Conservation (phyloP, 2,329 filamentous ascomycete species). For the Aspergillus terreus region DNA sequence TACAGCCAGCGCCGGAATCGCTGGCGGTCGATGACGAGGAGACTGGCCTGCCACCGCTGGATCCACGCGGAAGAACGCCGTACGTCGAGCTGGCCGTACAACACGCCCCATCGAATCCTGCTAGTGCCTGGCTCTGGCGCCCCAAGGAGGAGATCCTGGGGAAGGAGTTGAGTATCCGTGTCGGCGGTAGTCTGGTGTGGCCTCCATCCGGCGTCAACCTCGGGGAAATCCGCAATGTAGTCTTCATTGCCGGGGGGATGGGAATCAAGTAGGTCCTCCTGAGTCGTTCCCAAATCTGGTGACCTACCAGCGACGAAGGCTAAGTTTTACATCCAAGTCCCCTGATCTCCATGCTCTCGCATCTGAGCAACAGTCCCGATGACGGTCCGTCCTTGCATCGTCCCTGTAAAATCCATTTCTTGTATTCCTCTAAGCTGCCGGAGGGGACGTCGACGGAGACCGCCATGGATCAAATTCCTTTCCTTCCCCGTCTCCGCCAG, state of each 20-base stretch:
- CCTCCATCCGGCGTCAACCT: constrained; percentile 53
- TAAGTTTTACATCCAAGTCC: constrained; percentile 46
- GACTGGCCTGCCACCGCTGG: constrained; percentile 16
- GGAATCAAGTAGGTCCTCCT: constrained; percentile 64
- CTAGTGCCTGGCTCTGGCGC: constrained; percentile 74
- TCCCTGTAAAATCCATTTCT: constrained; percentile 50
- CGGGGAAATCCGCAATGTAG: constrained; percentile 52
- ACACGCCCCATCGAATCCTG: constrained; percentile 64
- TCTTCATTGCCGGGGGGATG: constrained; percentile 77
- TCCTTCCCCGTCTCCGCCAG: constrained; percentile 44
- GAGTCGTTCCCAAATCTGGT: no score
- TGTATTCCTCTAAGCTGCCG: constrained; percentile 58
- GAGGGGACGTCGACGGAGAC: constrained; percentile 10
- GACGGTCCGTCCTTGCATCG: constrained; percentile 27
- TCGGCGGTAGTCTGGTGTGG: constrained; percentile 79
- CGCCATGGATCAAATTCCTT: constrained; percentile 39
- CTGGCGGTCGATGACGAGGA: constrained; percentile 15
- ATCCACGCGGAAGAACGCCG: constrained; percentile 28
- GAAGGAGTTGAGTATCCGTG: constrained; percentile 60
- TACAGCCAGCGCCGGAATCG: constrained; percentile 16
- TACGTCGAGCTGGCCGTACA: constrained; percentile 80
- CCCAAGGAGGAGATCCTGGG: constrained; percentile 54
- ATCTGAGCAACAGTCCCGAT: constrained; percentile 47
- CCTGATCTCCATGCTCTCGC: constrained; percentile 67
- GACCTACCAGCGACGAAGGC: not conserved